Conservation (phyloP, 495 filamentous ascomycete genomes). For the Sordaria brevicollis region DNA sequence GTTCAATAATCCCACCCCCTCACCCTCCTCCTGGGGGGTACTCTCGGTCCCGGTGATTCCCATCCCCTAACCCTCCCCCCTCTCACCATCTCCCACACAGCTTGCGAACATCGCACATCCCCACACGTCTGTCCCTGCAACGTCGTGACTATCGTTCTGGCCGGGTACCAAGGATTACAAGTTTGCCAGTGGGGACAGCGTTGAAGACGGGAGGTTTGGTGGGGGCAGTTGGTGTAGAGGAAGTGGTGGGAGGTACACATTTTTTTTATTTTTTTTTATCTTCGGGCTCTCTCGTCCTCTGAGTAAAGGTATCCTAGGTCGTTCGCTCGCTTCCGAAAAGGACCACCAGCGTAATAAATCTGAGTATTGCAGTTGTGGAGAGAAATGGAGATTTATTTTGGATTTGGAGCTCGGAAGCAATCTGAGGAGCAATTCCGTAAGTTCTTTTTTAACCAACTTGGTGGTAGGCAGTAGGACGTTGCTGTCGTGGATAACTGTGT, state of each 20-base stretch:
- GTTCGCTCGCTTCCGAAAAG: no score
- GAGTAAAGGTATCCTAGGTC: no score
- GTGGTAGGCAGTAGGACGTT: background rate
- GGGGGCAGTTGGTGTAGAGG: background rate
- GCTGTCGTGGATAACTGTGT: background rate
- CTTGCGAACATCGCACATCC: background rate
- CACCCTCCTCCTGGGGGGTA: no score
- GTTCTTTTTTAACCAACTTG: no score
- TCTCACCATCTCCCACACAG: background rate
- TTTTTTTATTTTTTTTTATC: background rate
- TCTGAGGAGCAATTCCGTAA: no score
- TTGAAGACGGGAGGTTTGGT: background rate
- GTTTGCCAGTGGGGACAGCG: background rate
- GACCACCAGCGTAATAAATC: no score
- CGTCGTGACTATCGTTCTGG: background rate
- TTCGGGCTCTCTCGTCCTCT: no score
- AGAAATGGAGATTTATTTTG: no score
- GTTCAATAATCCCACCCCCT: no score
- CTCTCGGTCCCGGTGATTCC: no score
- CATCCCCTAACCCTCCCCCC: background rate
- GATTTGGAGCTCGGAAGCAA: no score
- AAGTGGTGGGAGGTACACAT: background rate
- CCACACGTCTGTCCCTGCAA: background rate
- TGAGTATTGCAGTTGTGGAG: no score
- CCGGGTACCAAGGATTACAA: background rate